Base-by-base conservation (phyloP, 805 yeast species). In the Priceomyces carsonii region DNA sequence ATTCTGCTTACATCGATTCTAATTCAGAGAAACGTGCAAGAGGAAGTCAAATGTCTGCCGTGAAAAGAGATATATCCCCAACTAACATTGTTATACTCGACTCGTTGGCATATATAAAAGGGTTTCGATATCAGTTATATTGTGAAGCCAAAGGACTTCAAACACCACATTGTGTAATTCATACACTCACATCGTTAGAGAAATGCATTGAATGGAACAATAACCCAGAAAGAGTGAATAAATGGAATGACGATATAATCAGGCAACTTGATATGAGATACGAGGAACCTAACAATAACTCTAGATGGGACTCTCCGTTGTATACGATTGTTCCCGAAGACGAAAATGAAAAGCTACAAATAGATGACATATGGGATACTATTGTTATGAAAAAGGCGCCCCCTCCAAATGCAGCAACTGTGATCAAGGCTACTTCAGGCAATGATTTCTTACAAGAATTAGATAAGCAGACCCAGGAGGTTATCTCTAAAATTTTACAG, bases 231-330 rank as follows among this genome's bases (percentile, higher is more conserved):
- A 43, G 48, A 3, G 59, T 45, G 3, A 62, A 64, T 5, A 57
- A 63, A 9, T 89, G 96, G 96, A 81, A 78, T 29, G 70, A 66
- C 1, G 79, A 76, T 21, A 59, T 87, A 18, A 64, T 89, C 25
- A 71, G 71, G 10, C 90, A 83, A 34, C 64, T 91, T 38, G 73
- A 79, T 3, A 85, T 89, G 79, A 62, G 99, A 40, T 93, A 82
- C 53, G 99, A 93, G 60, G 99, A 93, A 56, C 99, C 99, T 0
- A 84, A 87, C 53, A 79, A 80, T 20, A 76, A 77, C 50, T 77
- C 82, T 18, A 66, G 96, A 40, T 93, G 99, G 99, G 99, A 93
- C 53, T 79, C 95, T 3, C 99, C 99, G 5, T 63, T 91, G 42
- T 81, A 89, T 53, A 79, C 87, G 0, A 60, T 90, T 1, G 74